These are phyloP conservation scores for Pestalotiopsis sp. DNA, from an alignment of 2,329 filamentous ascomycete genomes.

Conservation along the genomic window DNA sequence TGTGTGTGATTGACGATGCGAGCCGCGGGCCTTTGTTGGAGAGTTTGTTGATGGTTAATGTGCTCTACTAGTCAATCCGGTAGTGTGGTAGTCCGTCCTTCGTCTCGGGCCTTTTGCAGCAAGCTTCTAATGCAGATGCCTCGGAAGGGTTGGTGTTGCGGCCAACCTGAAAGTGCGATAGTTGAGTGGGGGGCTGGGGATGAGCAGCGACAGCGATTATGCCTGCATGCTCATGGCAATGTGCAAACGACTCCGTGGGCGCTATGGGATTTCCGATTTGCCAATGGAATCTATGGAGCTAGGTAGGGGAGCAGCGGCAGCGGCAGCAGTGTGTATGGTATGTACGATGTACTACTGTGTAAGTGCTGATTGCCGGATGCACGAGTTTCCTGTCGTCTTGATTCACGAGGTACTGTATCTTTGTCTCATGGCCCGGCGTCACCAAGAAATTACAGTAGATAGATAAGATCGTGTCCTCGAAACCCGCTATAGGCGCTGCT, in stretches of 20 bases:
- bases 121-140: slow-evolving; percentile 9
- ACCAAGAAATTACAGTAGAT: background rate
- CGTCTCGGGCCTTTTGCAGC: slow-evolving; percentile 11
- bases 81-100: background rate
- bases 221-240: background rate
- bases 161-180: background rate
- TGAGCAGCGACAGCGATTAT: background rate
- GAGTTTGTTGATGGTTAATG: background rate
- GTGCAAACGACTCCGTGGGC: slow-evolving; percentile 10
- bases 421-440: background rate
- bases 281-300: slow-evolving; percentile 4
- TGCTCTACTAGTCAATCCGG: background rate
- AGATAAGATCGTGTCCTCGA: background rate
- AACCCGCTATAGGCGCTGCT: background rate
- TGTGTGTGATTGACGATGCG: background rate
- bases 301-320: background rate
- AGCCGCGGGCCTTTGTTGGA: background rate
- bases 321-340: background rate
- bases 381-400: background rate
- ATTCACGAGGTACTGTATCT: background rate
- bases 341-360: background rate
- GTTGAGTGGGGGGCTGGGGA: background rate
- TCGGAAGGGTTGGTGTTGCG: background rate
- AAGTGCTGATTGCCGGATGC: background rate
- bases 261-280: slow-evolving; percentile 12